Percentiles rank a stretch among this genome's conserved stretches.
Conservation (phyloP, 1,284 basidiomycete genomes). For the Tilletia caries region DNA sequence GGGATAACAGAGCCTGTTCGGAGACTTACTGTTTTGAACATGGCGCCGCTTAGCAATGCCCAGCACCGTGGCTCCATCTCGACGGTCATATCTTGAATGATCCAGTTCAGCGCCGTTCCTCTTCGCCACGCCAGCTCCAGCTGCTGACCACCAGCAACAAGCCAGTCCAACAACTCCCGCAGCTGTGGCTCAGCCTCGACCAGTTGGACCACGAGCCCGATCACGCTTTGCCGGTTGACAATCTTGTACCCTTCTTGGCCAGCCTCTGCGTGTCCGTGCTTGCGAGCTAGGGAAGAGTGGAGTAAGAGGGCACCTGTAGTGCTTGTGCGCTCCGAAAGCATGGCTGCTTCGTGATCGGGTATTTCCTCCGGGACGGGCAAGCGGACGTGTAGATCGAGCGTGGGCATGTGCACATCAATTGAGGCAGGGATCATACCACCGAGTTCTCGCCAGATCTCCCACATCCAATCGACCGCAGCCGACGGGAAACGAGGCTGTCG, state of each 20-base stretch:
- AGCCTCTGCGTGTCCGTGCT: background rate
- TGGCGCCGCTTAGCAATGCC: conserved; percentile 70
- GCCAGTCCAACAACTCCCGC: background rate
- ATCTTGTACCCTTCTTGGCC: conserved; percentile 55
- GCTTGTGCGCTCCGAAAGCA: conserved; percentile 42
- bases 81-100: conserved; percentile 68
- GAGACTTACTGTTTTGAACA: conserved; percentile 64
- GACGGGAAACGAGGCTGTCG: conserved; percentile 57
- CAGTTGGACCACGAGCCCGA: conserved; percentile 55
- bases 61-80: conserved; percentile 65
- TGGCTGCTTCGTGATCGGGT: conserved; percentile 33
- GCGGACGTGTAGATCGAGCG: conserved; percentile 63
- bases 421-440: conserved; percentile 58
- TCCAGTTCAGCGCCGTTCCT: conserved; percentile 72
- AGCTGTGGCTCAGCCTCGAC: conserved; percentile 9
- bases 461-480: conserved; percentile 74
- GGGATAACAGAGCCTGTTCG: background rate
- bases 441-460: conserved; percentile 71
- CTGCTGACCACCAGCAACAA: conserved; percentile 58
- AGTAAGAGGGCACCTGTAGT: conserved; percentile 26
- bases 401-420: conserved; percentile 59
- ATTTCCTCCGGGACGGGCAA: conserved; percentile 65
- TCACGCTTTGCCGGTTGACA: conserved; percentile 64
- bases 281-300: conserved; percentile 9
- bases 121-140: conserved; percentile 73